These are phyloP conservation scores for Xylaria palmicola DNA, from an alignment of 495 filamentous ascomycete genomes.

Conservation along the genomic window DNA sequence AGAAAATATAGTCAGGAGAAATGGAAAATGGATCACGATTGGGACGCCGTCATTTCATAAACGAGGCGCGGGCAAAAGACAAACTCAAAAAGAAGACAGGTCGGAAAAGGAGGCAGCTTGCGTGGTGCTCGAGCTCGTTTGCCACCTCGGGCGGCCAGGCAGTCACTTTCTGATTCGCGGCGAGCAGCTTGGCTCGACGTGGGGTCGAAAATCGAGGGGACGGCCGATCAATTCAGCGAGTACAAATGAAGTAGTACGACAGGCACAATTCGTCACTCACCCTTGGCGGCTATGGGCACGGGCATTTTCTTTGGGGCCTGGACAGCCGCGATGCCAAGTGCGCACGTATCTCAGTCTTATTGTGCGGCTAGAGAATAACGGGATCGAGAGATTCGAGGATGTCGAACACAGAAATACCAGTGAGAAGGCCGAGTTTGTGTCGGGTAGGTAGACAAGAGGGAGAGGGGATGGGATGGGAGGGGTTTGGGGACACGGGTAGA, in stretches of 20 bases:
- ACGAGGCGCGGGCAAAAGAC: no score
- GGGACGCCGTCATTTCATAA: no score
- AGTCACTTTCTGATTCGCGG: constrained; percentile 8
- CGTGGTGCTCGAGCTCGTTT: constrained; percentile 1
- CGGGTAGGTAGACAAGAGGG: not conserved
- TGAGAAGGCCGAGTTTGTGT: not conserved
- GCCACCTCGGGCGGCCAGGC: constrained; percentile 7
- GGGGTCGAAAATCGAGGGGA: constrained; percentile 16
- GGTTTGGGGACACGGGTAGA: not conserved
- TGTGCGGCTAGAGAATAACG: not conserved
- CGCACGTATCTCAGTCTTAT: not conserved
- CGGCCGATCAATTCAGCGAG: not conserved
- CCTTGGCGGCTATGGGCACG: constrained; percentile 46
- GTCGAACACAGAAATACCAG: not conserved
- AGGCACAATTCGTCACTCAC: constrained; percentile 38
- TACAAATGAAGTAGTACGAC: no score
- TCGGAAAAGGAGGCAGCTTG: not conserved
- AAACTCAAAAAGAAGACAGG: no score
- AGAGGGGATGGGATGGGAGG: not conserved
- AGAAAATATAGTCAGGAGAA: no score
- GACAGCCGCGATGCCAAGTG: constrained; percentile 5
- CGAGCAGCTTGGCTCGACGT: constrained; percentile 15
- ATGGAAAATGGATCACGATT: no score
- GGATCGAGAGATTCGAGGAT: not conserved
- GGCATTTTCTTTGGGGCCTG: constrained; percentile 33